These are phyloP conservation scores for Fragilaria radians DNA, from an alignment of 108 stramenopile genomes.

Conservation along the genomic window DNA sequence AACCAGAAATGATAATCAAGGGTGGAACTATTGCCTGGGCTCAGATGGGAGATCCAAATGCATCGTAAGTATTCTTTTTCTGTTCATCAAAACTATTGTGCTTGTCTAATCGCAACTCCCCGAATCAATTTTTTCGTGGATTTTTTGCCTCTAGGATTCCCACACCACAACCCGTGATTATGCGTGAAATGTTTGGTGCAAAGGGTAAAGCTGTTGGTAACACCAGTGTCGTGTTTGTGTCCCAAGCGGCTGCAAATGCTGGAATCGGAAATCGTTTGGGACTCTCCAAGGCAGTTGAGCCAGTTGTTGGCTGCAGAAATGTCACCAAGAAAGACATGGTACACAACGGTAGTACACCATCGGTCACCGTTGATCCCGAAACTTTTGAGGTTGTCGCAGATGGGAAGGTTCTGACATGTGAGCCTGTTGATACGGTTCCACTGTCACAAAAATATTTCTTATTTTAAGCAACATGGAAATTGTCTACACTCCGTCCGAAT, in stretches of 20 bases:
- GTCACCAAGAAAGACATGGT: constrained; percentile 93
- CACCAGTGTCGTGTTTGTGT: constrained; percentile 80
- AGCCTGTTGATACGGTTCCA: constrained; percentile 79
- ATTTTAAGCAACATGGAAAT: constrained; percentile 51
- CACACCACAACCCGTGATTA: constrained; percentile 94
- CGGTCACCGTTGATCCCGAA: constrained; percentile 91
- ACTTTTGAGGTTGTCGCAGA: constrained; percentile 93
- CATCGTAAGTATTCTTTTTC: constrained; percentile 14
- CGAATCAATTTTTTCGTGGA: constrained; percentile 82
- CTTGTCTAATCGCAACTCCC: constrained; percentile 97
- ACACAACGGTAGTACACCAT: constrained; percentile 84
- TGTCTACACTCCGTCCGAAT: too few species aligned
- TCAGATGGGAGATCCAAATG: constrained; percentile 99
- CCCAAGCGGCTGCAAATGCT: constrained; percentile 46
- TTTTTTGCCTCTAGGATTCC: constrained; percentile 57
- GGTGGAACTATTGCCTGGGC: constrained; percentile 91
- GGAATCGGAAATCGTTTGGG: constrained; percentile 52
- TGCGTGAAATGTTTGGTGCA: constrained; percentile 97
- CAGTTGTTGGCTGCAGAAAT: constrained; percentile 67
- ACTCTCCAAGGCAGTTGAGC: constrained; percentile 69
- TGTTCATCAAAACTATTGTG: constrained; percentile 92
- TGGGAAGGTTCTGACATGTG: constrained; percentile 86
- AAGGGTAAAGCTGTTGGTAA: constrained; percentile 43
- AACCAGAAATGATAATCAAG: constrained; percentile 97
- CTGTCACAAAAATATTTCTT: constrained; percentile 91